Base-by-base conservation (phyloP, 768 basidiomycete species). In the Suillus alpinus region DNA sequence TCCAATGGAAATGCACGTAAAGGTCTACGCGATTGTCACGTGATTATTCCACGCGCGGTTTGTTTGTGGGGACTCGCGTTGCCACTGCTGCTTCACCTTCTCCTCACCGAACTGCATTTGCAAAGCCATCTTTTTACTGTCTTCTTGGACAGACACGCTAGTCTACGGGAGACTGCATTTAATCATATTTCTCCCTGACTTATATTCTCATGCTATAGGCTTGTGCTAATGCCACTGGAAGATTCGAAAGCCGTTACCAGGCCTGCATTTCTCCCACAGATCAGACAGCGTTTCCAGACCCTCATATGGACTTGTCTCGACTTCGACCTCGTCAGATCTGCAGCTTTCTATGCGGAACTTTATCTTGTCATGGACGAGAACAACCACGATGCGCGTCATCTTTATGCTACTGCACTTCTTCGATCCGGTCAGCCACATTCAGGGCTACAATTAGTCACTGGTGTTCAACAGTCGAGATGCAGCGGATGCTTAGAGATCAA, bases 341-440 rank as follows among this genome's bases (percentile, higher is more conserved):
- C 94, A 43, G 83, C 92, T 50, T 96, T 96, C 78, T 91, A 91
- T 77, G 92, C 93, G 39, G 94, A 95, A 75, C 79, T 92, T 64
- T 91, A 91, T 72, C 89, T 82, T 71, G 83, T 86, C 43, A 76
- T 91, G 73, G 87, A 91, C 74, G 79, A 81, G 62, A 72, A 78
- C 34, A 86, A 85, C 73, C 94, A 95, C 71, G 87, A 91, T 69
- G 86, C 92, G 65, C 84, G 91, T 59, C 92, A 92, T 78, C 82
- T 95, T 49, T 91, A 92, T 80, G 92, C 93, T 64, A 87, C 83
- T 46, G 81, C 87, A 20, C 83, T 95, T 64, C 81, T 92, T 47
- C 83, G 80, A 6, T 82, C 86, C 65, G 83, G 82, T 59, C 88
- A 90, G 69, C 83, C 87, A 14, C 86, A 90, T 67, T 90, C 92